A percentile compares a stretch with the other conserved stretches of the same genome.
These are phyloP conservation scores for Magnusiomyces ingens DNA, from an alignment of 1,139 yeast species.

Conservation along the genomic window DNA sequence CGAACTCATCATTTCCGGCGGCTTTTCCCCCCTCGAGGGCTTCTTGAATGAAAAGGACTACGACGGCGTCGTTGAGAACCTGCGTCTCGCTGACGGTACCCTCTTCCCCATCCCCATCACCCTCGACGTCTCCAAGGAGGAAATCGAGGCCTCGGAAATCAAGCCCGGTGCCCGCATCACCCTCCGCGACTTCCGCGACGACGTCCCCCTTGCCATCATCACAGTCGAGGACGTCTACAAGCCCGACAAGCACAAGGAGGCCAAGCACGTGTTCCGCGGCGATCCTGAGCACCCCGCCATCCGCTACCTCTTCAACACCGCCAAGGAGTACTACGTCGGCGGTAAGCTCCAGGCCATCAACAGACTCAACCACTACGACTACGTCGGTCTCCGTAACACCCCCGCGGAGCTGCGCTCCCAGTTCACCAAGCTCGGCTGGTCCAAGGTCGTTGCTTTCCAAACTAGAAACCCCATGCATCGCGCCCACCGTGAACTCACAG, in stretches of 20 bases:
- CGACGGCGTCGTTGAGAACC: slow-evolving; percentile 65
- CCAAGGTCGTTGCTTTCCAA: slow-evolving; percentile 91
- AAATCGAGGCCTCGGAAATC: slow-evolving; percentile 40
- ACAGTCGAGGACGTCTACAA: slow-evolving; percentile 71
- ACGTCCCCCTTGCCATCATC: slow-evolving; percentile 70
- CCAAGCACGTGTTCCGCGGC: slow-evolving; percentile 84
- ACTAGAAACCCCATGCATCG: slow-evolving; percentile 98
- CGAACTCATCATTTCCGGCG: slow-evolving; percentile 88
- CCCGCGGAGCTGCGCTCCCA: slow-evolving; percentile 87
- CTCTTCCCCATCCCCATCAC: slow-evolving; percentile 94
- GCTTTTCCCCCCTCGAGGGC: slow-evolving; percentile 88
- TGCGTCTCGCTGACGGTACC: slow-evolving; percentile 70
- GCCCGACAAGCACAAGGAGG: slow-evolving; percentile 77
- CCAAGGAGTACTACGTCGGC: slow-evolving; percentile 82
- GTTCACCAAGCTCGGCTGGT: slow-evolving; percentile 77
- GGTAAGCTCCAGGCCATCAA: slow-evolving; percentile 80
- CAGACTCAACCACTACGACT: slow-evolving; percentile 86
- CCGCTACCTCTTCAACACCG: slow-evolving; percentile 60
- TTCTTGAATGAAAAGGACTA: slow-evolving; percentile 79
- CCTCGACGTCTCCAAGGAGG: slow-evolving; percentile 59
- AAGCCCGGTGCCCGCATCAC: slow-evolving; percentile 58
- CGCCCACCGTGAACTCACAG: slow-evolving; percentile 94
- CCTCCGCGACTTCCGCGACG: slow-evolving; percentile 78
- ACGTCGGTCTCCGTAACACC: slow-evolving; percentile 77
- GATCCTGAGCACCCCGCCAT: slow-evolving; percentile 97